A percentile compares a stretch with the other conserved stretches of the same genome.
These are phyloP conservation scores for Pleurotus citrinopileatus DNA, from an alignment of 768 basidiomycete species.

Conservation along the genomic window DNA sequence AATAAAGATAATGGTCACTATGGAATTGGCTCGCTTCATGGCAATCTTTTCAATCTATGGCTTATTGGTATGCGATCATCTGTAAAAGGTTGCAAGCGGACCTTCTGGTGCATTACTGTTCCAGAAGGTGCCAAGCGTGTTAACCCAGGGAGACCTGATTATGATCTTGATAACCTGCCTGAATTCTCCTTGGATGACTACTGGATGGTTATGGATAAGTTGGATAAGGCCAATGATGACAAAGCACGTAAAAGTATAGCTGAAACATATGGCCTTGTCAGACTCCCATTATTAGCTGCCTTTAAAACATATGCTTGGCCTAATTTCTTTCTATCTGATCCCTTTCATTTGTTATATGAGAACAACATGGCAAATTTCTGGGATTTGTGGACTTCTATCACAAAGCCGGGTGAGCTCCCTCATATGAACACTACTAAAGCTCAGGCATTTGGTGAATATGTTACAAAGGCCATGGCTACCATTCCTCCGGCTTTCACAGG, in stretches of 20 bases:
- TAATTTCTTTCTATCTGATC: slow-evolving; percentile 30
- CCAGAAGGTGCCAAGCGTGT: slow-evolving; percentile 20
- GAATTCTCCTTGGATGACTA: slow-evolving; percentile 20
- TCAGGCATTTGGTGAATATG: slow-evolving; percentile 17
- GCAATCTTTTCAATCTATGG: slow-evolving; percentile 21
- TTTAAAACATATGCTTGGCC: slow-evolving; percentile 28
- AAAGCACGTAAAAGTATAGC: slow-evolving; percentile 17
- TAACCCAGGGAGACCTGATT: slow-evolving; percentile 21
- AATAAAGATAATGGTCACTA: slow-evolving; percentile 29
- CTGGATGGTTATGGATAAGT: slow-evolving; percentile 20
- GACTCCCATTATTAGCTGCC: slow-evolving; percentile 25
- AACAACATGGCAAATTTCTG: slow-evolving; percentile 26
- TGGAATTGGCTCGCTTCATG: slow-evolving; percentile 24
- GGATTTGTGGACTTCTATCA: slow-evolving; percentile 26
- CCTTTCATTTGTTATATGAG: slow-evolving; percentile 34
- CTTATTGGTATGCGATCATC: slow-evolving; percentile 23
- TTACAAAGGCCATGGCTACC: slow-evolving; percentile 21
- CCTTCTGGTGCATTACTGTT: slow-evolving; percentile 23
- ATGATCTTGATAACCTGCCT: slow-evolving; percentile 22
- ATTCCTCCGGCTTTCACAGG: slow-evolving; percentile 31
- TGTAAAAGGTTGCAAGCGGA: slow-evolving; percentile 19
- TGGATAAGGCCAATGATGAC: slow-evolving; percentile 16
- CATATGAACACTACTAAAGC: slow-evolving; percentile 18
- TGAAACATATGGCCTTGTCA: slow-evolving; percentile 20
- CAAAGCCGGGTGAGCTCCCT: slow-evolving; percentile 14